phyloP scores from a whole-genome alignment of 495 filamentous ascomycete species.

The Xylaria telfairii region DNA sequence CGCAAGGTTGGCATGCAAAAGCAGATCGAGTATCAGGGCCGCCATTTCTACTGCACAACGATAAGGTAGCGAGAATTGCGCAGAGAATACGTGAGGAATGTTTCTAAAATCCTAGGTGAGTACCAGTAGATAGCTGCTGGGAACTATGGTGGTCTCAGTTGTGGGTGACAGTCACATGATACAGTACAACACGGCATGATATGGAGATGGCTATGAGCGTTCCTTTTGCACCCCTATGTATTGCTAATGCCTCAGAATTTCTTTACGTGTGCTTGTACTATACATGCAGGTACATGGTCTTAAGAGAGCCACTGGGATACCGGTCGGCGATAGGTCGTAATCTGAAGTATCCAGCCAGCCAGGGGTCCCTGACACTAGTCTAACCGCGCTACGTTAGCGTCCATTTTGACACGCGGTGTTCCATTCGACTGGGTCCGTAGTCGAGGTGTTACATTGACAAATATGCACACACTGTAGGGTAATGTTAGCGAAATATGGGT shows the following conservation, averaged over 20 bases:
- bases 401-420: constrained; percentile 5
- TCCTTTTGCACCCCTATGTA: background rate
- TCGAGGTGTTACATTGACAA: background rate
- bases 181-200: background rate
- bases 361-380: background rate
- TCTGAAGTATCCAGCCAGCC: background rate
- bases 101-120: background rate
- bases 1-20: background rate
- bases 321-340: background rate
- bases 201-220: background rate
- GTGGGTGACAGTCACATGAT: constrained; percentile 11
- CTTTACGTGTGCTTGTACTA: too few relatives aligned
- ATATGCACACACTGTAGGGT: background rate
- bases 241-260: background rate
- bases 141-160: background rate
- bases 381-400: constrained; percentile 15
- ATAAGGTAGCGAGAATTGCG: background rate
- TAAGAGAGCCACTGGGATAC: background rate
- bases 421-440: constrained; percentile 14
- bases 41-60: background rate
- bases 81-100: background rate
- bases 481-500: background rate
- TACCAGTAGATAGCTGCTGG: background rate
- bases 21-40: background rate
- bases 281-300: constrained; percentile 17